Percentiles rank a stretch among this genome's conserved stretches.
phyloP scores from a whole-genome alignment of 805 yeast genomes.

The Maudiozyma turicensis region DNA sequence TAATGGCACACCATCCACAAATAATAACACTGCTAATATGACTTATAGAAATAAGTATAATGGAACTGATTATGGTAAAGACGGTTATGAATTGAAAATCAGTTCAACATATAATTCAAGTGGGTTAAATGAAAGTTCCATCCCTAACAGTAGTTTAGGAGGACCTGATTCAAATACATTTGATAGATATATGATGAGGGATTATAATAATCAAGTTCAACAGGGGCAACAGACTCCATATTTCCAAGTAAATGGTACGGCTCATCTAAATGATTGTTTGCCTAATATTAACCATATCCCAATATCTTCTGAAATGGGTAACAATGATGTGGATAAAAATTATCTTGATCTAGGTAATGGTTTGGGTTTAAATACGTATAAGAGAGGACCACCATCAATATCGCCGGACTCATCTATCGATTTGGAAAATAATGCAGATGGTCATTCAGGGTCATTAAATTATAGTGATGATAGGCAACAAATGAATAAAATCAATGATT shows the following conservation, averaged over 20 bases:
- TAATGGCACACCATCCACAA: background rate
- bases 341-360: slow-evolving; percentile 29
- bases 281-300: slow-evolving; percentile 2
- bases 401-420: slow-evolving; percentile 28
- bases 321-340: slow-evolving; percentile 4
- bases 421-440: slow-evolving; percentile 1
- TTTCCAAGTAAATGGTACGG: too few relatives aligned
- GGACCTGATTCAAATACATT: background rate
- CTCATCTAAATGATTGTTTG: background rate
- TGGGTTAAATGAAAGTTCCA: background rate
- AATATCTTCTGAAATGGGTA: background rate
- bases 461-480: slow-evolving; percentile 8
- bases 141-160: slow-evolving; percentile 1
- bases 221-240: background rate
- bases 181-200: background rate
- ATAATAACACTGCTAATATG: slow-evolving; percentile 39
- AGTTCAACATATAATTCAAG: background rate
- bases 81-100: background rate
- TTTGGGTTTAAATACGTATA: slow-evolving; percentile 28
- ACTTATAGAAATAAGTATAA: slow-evolving; percentile 31
- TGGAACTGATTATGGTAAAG: slow-evolving; percentile 5
- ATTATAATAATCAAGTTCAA: background rate
- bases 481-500: slow-evolving; percentile 18
- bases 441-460: slow-evolving; percentile 4
- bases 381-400: slow-evolving; percentile 33